Conservation (phyloP, 2,329 filamentous ascomycete genomes). For the Colletotrichum brevisporum region DNA sequence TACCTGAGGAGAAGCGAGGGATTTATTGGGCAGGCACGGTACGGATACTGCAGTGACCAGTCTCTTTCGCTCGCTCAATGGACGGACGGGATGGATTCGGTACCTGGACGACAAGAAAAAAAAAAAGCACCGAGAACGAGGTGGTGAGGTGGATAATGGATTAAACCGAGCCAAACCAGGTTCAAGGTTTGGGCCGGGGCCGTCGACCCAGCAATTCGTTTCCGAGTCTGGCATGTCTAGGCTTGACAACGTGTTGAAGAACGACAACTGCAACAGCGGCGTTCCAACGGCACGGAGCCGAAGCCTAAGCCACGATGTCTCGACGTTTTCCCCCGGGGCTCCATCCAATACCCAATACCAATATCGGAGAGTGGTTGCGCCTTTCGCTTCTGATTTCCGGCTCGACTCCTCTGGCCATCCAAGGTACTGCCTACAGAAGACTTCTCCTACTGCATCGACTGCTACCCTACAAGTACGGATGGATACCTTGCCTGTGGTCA, state of each 20-base stretch:
- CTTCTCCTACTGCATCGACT: no score
- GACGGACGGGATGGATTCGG: not conserved
- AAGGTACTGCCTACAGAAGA: no score
- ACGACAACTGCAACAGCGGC: not conserved
- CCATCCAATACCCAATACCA: no score
- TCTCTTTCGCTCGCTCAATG: no score
- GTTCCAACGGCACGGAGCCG: not conserved
- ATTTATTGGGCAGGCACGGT: no score
- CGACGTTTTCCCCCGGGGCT: no score
- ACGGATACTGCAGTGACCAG: no score
- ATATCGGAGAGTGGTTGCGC: no score
- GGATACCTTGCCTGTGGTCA: not conserved
- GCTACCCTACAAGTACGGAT: no score
- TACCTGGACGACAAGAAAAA: not conserved
- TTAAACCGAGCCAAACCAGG: not conserved
- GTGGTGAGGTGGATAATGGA: not conserved
- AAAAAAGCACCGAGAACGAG: not conserved
- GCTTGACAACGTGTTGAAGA: not conserved
- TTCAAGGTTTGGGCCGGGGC: not conserved
- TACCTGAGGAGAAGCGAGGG: not conserved
- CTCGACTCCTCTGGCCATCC: no score
- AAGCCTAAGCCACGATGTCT: no score
- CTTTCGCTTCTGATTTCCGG: no score
- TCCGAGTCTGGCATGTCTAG: not conserved
- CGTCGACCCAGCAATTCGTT: not conserved